phyloP scores from a whole-genome alignment of 345 rosid genomes.

The Toxicodendron radicans region DNA sequence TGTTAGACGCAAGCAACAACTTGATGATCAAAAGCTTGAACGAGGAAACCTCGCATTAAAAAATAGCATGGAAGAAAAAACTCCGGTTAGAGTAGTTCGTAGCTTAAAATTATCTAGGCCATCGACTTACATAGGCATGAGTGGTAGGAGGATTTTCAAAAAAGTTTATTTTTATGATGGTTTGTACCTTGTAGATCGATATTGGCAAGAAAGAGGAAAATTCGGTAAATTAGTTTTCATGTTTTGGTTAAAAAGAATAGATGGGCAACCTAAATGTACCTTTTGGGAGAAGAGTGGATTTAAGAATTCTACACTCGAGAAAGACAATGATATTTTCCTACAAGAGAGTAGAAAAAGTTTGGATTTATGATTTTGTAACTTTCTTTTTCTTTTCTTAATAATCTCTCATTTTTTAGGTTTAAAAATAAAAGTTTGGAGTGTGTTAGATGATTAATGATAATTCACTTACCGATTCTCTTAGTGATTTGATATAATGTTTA shows the following conservation, averaged over 20 bases:
- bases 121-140: not conserved
- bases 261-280: not conserved
- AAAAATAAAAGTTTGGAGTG: no score
- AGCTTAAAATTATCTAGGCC: not conserved
- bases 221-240: conserved; percentile 29
- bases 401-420: no score
- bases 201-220: conserved; percentile 22
- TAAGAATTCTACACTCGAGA: no score
- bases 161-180: conserved; percentile 33
- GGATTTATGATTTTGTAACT: no score
- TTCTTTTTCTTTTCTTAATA: no score
- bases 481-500: no score
- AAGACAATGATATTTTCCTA: no score
- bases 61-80: conserved; percentile 27
- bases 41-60: conserved; percentile 42
- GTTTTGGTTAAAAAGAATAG: conserved; percentile 22
- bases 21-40: conserved; percentile 32
- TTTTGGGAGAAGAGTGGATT: not conserved
- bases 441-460: no score
- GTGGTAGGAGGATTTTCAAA: not conserved
- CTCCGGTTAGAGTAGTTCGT: conserved; percentile 29
- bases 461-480: no score
- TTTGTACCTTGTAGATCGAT: conserved; percentile 21
- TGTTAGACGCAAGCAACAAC: not conserved
- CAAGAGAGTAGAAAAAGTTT: no score